Conservation (phyloP, 768 basidiomycete genomes). For the Paxillus ammoniavirescens region DNA sequence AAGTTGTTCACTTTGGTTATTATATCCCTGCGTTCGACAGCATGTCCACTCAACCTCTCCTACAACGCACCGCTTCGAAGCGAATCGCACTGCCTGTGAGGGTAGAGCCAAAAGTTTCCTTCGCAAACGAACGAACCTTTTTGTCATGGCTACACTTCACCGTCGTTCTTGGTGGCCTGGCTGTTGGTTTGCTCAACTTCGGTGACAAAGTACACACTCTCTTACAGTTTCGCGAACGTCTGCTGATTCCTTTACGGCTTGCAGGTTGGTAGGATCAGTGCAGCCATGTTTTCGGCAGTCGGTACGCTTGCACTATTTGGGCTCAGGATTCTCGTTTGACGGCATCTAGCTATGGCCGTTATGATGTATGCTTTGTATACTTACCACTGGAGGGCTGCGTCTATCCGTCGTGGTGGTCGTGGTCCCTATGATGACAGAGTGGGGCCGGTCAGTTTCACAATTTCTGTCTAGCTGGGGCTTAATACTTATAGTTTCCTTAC, state of each 20-base stretch:
- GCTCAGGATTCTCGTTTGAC: slow-evolving; percentile 9
- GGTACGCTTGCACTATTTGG: slow-evolving; percentile 48
- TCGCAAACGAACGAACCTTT: slow-evolving; percentile 94
- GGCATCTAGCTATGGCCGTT: slow-evolving; percentile 79
- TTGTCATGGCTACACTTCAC: slow-evolving; percentile 99
- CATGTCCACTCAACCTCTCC: slow-evolving; percentile 98
- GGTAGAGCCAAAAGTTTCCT: slow-evolving; percentile 93
- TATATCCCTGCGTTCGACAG: not conserved
- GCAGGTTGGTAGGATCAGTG: slow-evolving; percentile 92
- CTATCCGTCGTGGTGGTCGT: slow-evolving; percentile 86
- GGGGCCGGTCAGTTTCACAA: slow-evolving; percentile 72
- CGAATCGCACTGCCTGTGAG: slow-evolving; percentile 96
- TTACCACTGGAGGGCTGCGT: slow-evolving; percentile 94
- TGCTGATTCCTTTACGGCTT: not conserved
- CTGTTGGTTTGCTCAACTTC: slow-evolving; percentile 96
- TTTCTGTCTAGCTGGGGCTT: not conserved
- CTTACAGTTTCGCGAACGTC: not conserved
- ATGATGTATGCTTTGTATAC: slow-evolving; percentile 96
- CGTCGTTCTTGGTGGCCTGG: slow-evolving; percentile 93
- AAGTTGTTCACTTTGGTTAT: not conserved
- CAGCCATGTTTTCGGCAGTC: slow-evolving; percentile 93
- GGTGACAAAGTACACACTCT: slow-evolving; percentile 73
- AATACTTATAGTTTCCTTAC: slow-evolving; percentile 11
- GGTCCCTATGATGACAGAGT: slow-evolving; percentile 97
- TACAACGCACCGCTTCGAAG: slow-evolving; percentile 90